Conservation (phyloP, 73 alveolate genomes). For the Paramecium biaurelia region DNA sequence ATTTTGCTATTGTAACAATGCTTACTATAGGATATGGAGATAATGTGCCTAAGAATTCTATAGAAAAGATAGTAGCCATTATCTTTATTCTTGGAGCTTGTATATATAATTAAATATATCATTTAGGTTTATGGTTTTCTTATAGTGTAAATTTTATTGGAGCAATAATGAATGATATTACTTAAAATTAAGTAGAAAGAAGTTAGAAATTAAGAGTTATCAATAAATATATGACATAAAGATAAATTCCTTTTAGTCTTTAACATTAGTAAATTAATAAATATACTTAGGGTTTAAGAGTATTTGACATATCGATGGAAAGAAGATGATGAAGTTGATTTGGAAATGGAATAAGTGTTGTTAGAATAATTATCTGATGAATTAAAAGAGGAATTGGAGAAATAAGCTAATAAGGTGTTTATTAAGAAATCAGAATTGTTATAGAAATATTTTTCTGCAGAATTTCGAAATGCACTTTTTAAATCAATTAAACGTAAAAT, state of each 20-base stretch:
- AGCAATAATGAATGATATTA: constrained; percentile 35
- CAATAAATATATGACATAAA: constrained; percentile 47
- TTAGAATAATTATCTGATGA: constrained; percentile 56
- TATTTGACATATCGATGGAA: constrained; percentile 57
- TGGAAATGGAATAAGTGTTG: constrained; percentile 31
- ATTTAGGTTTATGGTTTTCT: constrained; percentile 39
- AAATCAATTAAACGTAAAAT: constrained; percentile 6
- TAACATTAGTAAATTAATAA: not conserved
- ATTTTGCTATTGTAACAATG: constrained; percentile 63
- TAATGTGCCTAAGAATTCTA: constrained; percentile 40
- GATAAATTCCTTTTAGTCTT: not conserved
- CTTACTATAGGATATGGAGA: constrained; percentile 64
- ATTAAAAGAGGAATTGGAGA: constrained; percentile 39
- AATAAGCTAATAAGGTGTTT: constrained; percentile 48
- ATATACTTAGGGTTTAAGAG: not conserved
- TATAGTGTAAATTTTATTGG: constrained; percentile 53
- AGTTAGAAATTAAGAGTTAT: constrained; percentile 49
- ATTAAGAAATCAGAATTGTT: constrained; percentile 23
- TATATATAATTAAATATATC: not conserved
- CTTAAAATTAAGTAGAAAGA: constrained; percentile 31
- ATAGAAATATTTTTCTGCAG: constrained; percentile 9
- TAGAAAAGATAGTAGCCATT: constrained; percentile 17
- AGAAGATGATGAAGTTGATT: constrained; percentile 59
- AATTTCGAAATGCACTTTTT: not conserved
- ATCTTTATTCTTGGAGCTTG: constrained; percentile 49